Base-by-base conservation (phyloP, 2,329 filamentous ascomycete genomes). In the Aureobasidium uvarum region DNA sequence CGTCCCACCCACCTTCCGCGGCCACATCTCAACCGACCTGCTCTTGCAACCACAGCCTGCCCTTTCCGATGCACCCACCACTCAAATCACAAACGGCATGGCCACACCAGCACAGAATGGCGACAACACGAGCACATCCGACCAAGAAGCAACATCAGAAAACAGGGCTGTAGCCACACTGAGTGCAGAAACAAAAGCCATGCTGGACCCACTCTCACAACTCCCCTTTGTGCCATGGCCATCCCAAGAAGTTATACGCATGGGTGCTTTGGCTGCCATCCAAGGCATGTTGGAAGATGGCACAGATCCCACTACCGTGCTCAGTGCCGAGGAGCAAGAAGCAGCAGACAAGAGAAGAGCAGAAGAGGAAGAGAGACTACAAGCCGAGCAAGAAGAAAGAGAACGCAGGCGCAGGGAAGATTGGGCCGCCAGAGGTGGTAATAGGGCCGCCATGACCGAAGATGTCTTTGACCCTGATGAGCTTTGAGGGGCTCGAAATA, bases 221-320 rank as follows among this genome's bases (percentile, higher is more conserved):
- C 79, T 77, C 51, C 73, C 83, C 43, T 96, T 92, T 78, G 83
- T 86, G 54, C 91, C 91, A 0, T 96, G 91, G 91, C 91, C 91
- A 0, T 81, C 80, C 33, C 86, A 91, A 68, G 85, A 88, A 38
- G 84, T 86, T 66, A 90, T 95, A 68, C 84, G 86, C 38, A 79
- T 80, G 18, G 90, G 91, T 41, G 86, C 87, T 1, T 80, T 96
- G 48, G 88, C 86, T 55, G 68, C 73, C 38, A 78, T 82, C 51
- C 87, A 92, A 71, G 77, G 81, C 28, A 81, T 91, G 68, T 69
- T 83, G 5, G 86, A 89, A 70, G 77, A 81, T 63, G 88, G 87
- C 8, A 81, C 85, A 69, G 85, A 90, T 72, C 86, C 86, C 10
- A 82, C 69, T 25, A 71, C 66, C n/a, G 74, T 77, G 60, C 72